Base-by-base conservation (phyloP, 352 stramenopile genomes). In the Globisporangium middletonii region DNA sequence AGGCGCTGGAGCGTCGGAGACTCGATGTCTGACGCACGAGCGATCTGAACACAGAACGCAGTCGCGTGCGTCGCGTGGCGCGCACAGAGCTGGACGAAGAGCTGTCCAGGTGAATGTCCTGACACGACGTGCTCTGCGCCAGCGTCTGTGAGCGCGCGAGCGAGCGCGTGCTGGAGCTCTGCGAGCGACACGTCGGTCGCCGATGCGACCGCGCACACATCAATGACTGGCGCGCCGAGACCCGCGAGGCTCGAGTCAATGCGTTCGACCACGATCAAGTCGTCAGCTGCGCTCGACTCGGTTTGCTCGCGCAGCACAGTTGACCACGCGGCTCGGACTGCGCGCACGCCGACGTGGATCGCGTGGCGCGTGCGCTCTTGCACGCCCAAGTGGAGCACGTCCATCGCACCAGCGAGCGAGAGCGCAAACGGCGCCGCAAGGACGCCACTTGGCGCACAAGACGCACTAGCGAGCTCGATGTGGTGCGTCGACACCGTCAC, bases 161-260 rank as follows among this genome's bases (percentile, higher is more conserved):
- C 8, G 8, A 62, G 35, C 9, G 42, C 3, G 3, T 27, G 18
- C 50, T 38, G 30, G 11, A 63, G 37, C 43, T 27, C 30, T 19
- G 13, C 16, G 2, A 52, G 5, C 16, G 53, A 35, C 50, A 38
- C 26, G 19, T 53, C 44, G 27, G 26, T 53, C 55, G 67, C 53
- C 28, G 64, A 26, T 19, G 41, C 15, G 45, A 46, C 12, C n/a
- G 77, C 59, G 12, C 55, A 68, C 26, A 83, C 19, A 4, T 79
- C 69, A 19, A 80, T 41, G 2, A 68, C 42, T 48, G 37, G 51
- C 28, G 69, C 67, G 3, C 45, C 48, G 11, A 75, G n/a, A 19
- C 67, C 71, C 15, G 53, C 43, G 8, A 79, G 16, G n/a, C 68
- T 79, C 18, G 67, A 69, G 47, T 80, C 73, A 6, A 75, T 63